Evolutionary conservation across 2,329 filamentous ascomycete genomes (phyloP).

Genomic region (Dothiorella sarmentorum): DNA sequence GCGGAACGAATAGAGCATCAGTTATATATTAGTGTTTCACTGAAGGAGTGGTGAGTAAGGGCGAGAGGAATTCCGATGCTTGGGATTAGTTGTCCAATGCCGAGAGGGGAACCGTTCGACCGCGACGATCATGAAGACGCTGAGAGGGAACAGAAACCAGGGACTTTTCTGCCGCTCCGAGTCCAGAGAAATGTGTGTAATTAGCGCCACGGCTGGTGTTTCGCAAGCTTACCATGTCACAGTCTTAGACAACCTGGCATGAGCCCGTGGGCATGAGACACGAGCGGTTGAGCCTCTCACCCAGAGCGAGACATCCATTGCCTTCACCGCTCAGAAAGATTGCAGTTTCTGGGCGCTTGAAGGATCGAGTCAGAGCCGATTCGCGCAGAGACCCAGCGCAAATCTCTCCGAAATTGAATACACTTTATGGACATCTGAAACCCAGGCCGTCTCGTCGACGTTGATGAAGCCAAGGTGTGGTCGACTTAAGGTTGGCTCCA

Average conservation of each 20-base stretch:
- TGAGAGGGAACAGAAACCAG: not conserved
- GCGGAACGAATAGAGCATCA: not conserved
- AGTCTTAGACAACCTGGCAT: constrained; percentile 3
- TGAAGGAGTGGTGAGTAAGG: not conserved
- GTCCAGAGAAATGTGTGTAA: not conserved
- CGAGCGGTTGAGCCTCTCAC: constrained; percentile 1
- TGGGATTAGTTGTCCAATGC: not conserved
- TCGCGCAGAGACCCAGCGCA: not conserved
- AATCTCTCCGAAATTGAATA: not conserved
- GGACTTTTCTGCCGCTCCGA: not conserved
- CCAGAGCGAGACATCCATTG: not conserved
- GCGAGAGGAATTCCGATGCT: not conserved
- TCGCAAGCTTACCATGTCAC: not conserved
- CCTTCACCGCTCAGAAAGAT: not conserved
- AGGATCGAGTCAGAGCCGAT: not conserved
- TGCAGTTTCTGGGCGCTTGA: not conserved
- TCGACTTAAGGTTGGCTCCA: constrained; percentile 14
- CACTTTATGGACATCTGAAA: constrained; percentile 9
- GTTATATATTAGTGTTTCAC: not conserved
- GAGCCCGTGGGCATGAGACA: not conserved
- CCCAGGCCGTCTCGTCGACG: not conserved
- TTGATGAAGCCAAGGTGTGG: not conserved
- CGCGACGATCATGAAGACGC: not conserved
- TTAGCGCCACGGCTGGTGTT: not conserved
- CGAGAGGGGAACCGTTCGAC: not conserved